These are phyloP conservation scores for Colletotrichum simmondsii DNA, from an alignment of 2,329 filamentous ascomycete genomes.

Conservation along the genomic window DNA sequence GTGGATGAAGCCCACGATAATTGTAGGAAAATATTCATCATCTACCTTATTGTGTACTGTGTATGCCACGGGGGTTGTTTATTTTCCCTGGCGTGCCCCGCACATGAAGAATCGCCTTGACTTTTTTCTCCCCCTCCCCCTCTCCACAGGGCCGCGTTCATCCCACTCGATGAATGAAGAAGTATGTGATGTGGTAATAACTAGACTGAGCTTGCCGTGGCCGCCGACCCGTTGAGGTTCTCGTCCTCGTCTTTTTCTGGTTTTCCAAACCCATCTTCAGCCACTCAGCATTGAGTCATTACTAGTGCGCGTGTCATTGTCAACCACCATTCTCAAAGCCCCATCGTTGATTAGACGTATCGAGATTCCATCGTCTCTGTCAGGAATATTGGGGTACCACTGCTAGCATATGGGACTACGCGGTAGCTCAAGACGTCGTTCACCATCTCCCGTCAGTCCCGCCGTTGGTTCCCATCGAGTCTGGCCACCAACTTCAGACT, in stretches of 20 bases:
- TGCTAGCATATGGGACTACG: neutral
- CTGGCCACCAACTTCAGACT: neutral
- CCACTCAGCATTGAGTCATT: slow-evolving; percentile 29
- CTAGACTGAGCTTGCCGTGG: neutral
- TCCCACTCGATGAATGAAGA: neutral
- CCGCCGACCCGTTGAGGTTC: slow-evolving; percentile 21
- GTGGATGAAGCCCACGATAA: slow-evolving; percentile 3
- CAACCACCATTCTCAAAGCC: neutral
- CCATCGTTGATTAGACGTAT: neutral
- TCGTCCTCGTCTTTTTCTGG: neutral
- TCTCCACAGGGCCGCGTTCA: neutral
- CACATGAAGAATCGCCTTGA: neutral
- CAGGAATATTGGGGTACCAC: neutral
- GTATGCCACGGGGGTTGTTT: neutral
- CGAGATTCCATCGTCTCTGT: neutral
- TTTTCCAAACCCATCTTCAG: neutral
- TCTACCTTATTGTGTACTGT: neutral
- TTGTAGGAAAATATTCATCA: neutral
- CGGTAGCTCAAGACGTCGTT: neutral
- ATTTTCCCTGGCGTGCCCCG: neutral
- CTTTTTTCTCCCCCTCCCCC: neutral
- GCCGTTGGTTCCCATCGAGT: slow-evolving; percentile 9
- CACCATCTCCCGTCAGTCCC: slow-evolving; percentile 12
- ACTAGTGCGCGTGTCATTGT: slow-evolving; percentile 31
- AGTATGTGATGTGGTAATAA: neutral